These are phyloP conservation scores for Ganoderma meredithae DNA, from an alignment of 1,284 basidiomycete genomes.

Conservation along the genomic window DNA sequence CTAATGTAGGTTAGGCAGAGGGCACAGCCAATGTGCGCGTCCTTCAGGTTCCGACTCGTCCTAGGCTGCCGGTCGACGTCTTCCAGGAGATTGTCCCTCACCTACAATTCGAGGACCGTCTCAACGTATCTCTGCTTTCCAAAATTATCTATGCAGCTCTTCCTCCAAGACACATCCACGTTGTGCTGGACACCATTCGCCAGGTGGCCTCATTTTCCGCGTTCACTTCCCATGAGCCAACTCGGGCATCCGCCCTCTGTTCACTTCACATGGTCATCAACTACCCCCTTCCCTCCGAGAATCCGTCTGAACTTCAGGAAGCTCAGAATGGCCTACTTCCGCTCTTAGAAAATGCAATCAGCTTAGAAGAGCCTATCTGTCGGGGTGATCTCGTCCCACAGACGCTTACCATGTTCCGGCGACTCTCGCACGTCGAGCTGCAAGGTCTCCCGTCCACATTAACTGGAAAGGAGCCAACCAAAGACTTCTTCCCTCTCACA, in stretches of 20 bases:
- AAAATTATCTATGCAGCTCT: background rate
- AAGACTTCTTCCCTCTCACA: background rate
- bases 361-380: background rate
- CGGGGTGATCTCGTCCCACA: background rate
- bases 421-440: background rate
- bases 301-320: no score
- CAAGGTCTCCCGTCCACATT: background rate
- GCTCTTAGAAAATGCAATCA: background rate
- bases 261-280: background rate
- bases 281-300: no score
- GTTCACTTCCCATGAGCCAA: background rate
- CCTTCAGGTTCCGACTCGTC: background rate
- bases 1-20: no score
- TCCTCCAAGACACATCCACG: background rate
- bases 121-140: background rate
- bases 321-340: no score
- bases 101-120: background rate
- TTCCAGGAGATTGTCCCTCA: background rate
- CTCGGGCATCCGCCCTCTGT: background rate
- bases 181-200: background rate
- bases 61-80: background rate
- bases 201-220: background rate
- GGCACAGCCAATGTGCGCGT: no score
- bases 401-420: background rate
- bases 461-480: background rate